A percentile compares a stretch with the other conserved stretches of the same genome.
Conservation (phyloP, 257 asterid genomes). For the Eustoma russellianum region DNA sequence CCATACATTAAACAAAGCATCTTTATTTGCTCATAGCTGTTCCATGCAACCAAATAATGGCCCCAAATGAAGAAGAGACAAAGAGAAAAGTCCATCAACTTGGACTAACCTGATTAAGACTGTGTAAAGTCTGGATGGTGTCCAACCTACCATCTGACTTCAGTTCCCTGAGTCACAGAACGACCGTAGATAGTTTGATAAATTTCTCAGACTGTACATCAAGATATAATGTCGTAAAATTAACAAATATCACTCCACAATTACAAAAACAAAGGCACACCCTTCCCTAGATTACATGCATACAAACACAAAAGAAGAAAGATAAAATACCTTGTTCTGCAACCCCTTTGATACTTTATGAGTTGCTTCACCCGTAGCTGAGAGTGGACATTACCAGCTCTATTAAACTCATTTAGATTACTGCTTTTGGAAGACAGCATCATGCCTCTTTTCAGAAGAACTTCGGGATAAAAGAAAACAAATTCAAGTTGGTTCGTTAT, state of each 20-base stretch:
- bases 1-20: too few relatives aligned
- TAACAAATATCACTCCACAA: background rate
- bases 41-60: too few relatives aligned
- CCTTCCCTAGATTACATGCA: background rate
- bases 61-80: too few relatives aligned
- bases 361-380: constrained; percentile 30
- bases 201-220: too few relatives aligned
- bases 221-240: background rate
- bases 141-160: constrained; percentile 79
- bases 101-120: constrained; percentile 59
- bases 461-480: too few relatives aligned
- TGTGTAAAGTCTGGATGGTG: constrained; percentile 75
- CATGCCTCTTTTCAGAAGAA: too few relatives aligned
- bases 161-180: constrained; percentile 63
- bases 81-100: background rate
- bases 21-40: too few relatives aligned
- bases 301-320: background rate
- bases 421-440: too few relatives aligned
- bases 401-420: constrained; percentile 17
- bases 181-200: constrained; percentile 50
- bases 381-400: constrained; percentile 18
- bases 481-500: too few relatives aligned
- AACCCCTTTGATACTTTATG: constrained; percentile 35
- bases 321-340: constrained; percentile 52
- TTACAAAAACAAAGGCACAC: background rate